phyloP scores from a whole-genome alignment of 495 filamentous ascomycete species.

The Hypoxylon perforatum region DNA sequence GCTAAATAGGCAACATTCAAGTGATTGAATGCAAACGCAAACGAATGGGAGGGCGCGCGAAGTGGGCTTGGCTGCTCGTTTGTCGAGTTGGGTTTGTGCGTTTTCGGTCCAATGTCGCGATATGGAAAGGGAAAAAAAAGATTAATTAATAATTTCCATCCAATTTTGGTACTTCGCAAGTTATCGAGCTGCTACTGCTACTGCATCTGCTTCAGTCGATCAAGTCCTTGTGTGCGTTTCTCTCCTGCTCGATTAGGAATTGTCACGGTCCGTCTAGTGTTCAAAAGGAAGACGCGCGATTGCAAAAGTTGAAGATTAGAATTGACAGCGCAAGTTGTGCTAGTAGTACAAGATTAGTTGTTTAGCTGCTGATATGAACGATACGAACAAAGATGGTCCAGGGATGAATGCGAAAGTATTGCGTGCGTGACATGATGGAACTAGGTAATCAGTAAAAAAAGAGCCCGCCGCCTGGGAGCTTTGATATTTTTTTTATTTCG shows the following conservation, averaged over 20 bases:
- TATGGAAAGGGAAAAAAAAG: neutral
- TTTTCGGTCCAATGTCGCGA: slow-evolving; percentile 30
- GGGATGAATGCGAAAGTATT: slow-evolving; percentile 42
- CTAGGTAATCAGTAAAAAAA: slow-evolving; percentile 19
- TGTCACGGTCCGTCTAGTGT: neutral
- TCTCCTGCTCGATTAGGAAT: slow-evolving; percentile 4
- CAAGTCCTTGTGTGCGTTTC: too few species aligned
- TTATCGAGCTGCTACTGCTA: too few species aligned
- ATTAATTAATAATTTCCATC: slow-evolving; percentile 13
- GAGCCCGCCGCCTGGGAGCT: slow-evolving; percentile 15
- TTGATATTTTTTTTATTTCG: slow-evolving; percentile 22
- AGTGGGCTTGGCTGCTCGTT: slow-evolving; percentile 9
- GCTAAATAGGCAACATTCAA: slow-evolving; percentile 15
- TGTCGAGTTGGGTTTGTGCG: slow-evolving; percentile 19
- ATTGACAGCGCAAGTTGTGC: slow-evolving; percentile 24
- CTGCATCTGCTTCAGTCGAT: neutral
- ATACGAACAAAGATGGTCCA: slow-evolving; percentile 41
- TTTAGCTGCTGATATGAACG: slow-evolving; percentile 6
- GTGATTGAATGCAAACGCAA: slow-evolving; percentile 17
- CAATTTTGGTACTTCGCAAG: slow-evolving; percentile 4
- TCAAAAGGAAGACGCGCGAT: slow-evolving; percentile 21
- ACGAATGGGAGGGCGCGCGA: slow-evolving; percentile 9
- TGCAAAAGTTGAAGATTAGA: slow-evolving; percentile 6
- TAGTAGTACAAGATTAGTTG: slow-evolving; percentile 30
- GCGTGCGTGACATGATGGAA: slow-evolving; percentile 35